Conservation (phyloP, 257 asterid species). For the Vinca minor region DNA sequence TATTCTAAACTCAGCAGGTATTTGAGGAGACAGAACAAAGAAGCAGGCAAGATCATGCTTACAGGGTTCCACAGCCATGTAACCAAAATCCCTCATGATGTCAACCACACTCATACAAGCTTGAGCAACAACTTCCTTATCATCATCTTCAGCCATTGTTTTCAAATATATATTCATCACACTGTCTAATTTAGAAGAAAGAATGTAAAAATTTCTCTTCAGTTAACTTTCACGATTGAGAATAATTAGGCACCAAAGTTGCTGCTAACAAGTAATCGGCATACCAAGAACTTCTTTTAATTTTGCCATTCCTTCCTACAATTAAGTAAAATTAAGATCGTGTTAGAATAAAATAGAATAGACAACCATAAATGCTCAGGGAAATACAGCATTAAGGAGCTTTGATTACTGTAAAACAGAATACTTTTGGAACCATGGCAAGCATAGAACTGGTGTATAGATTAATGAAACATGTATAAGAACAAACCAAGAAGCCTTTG, state of each 20-base stretch:
- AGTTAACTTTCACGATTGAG: not conserved
- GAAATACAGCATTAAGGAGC: not conserved
- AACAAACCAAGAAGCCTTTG: not conserved
- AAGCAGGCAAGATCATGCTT: slow-evolving; percentile 28
- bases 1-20: slow-evolving; percentile 10
- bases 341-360: not conserved
- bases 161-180: slow-evolving; percentile 74
- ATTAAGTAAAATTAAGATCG: slow-evolving; percentile 12
- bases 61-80: slow-evolving; percentile 84
- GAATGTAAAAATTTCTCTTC: not conserved
- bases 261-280: slow-evolving; percentile 14
- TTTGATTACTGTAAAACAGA: not conserved
- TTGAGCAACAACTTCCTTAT: slow-evolving; percentile 97
- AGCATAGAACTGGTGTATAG: not conserved
- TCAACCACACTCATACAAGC: slow-evolving; percentile 86
- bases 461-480: not conserved
- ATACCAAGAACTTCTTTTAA: slow-evolving; percentile 74
- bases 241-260: not conserved
- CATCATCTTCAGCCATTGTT: slow-evolving; percentile 89
- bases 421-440: not conserved
- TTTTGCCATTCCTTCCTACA: slow-evolving; percentile 74
- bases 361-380: not conserved
- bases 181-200: slow-evolving; percentile 39
- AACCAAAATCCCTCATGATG: slow-evolving; percentile 72
- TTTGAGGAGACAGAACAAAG: slow-evolving; percentile 8